Conservation (phyloP, 176 grass and related monocot species). For the Eleusine coracana region DNA sequence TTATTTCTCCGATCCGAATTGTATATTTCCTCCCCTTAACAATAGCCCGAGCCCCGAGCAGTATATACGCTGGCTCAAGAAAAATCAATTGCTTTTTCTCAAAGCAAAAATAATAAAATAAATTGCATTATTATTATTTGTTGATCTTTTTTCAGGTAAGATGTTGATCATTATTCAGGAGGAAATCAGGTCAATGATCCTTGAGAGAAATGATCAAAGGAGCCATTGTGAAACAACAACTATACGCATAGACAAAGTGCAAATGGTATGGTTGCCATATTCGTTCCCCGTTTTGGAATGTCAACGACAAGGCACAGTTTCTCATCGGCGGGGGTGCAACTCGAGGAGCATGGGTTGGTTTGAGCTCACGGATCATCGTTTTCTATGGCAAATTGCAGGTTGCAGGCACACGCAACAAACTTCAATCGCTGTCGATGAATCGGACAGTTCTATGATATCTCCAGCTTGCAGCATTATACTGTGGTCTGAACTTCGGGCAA, state of each 20-base stretch:
- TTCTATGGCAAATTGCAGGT: neutral
- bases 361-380: neutral
- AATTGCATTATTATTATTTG: too few species aligned
- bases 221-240: neutral
- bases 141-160: too few species aligned
- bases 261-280: neutral
- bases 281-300: neutral
- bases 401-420: neutral
- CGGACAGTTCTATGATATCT: neutral
- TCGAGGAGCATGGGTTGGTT: neutral
- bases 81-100: too few species aligned
- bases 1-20: neutral
- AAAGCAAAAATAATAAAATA: too few species aligned
- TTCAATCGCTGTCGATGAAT: constrained; percentile 19
- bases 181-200: neutral
- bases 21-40: too few species aligned
- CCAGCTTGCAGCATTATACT: neutral
- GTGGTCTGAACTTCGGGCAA: constrained; percentile 1
- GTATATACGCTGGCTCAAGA: too few species aligned
- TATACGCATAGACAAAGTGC: neutral
- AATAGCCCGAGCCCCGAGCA: too few species aligned
- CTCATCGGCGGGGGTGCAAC: neutral
- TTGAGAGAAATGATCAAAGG: neutral
- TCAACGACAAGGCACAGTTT: neutral
- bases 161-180: neutral